Conservation (phyloP, 345 rosid species). For the Aquilaria sinensis region DNA sequence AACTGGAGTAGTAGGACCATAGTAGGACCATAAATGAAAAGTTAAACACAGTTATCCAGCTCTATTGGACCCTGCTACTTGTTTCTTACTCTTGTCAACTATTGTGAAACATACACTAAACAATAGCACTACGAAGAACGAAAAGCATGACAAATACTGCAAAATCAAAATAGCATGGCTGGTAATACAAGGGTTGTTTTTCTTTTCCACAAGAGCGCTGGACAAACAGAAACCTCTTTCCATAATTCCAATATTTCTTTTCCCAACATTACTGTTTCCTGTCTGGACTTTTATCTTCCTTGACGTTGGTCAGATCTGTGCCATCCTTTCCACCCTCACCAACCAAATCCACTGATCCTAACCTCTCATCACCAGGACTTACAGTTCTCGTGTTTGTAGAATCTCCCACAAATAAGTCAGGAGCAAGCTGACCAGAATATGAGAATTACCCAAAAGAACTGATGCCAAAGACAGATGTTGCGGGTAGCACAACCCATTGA, state of each 20-base stretch:
- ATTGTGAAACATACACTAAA: no score
- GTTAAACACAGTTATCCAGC: no score
- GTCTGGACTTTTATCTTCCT: slow-evolving; percentile 44
- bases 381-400: slow-evolving; percentile 19
- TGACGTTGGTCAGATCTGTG: slow-evolving; percentile 27
- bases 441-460: slow-evolving; percentile 73
- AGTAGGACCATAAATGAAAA: no score
- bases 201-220: slow-evolving; percentile 12
- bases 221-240: slow-evolving; percentile 9
- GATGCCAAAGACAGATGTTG: slow-evolving; percentile 85
- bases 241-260: slow-evolving; percentile 1
- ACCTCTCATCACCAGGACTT: slow-evolving; percentile 17
- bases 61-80: no score
- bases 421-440: slow-evolving; percentile 66
- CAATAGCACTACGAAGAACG: no score
- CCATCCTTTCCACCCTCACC: slow-evolving; percentile 24
- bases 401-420: slow-evolving; percentile 44
- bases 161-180: background rate
- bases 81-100: no score
- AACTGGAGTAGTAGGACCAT: no score
- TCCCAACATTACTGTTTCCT: slow-evolving; percentile 21
- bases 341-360: slow-evolving; percentile 18
- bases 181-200: background rate
- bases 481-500: slow-evolving; percentile 87
- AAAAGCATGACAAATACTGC: no score